Conservation (phyloP, 257 asterid genomes). For the Gynochthodes officinalis region DNA sequence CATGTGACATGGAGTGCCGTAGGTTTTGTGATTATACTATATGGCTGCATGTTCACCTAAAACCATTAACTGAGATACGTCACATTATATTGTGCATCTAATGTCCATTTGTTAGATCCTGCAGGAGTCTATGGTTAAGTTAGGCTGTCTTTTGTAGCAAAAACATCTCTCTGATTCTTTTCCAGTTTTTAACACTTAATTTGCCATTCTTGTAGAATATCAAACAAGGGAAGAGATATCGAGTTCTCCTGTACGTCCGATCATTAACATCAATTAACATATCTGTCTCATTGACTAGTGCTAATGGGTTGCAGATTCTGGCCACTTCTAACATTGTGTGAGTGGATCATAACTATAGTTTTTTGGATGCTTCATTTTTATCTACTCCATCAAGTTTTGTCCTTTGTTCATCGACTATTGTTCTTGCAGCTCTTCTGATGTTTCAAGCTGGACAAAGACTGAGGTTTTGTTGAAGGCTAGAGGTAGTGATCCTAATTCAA, state of each 20-base stretch:
- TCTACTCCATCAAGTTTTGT: constrained; percentile 11
- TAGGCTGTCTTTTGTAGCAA: background rate
- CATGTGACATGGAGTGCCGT: background rate
- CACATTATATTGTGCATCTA: background rate
- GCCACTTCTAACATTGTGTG: constrained; percentile 65
- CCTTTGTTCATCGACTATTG: constrained; percentile 8
- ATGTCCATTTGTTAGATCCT: background rate
- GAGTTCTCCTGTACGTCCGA: constrained; percentile 66
- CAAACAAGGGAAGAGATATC: constrained; percentile 76
- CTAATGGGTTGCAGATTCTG: constrained; percentile 53
- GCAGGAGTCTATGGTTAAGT: background rate
- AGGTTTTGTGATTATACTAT: background rate
- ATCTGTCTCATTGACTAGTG: constrained; percentile 60
- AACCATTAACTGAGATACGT: background rate
- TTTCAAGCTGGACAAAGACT: constrained; percentile 70
- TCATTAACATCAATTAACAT: constrained; percentile 51
- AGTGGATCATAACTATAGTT: constrained; percentile 19
- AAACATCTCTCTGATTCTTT: constrained; percentile 5
- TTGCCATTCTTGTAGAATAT: constrained; percentile 57
- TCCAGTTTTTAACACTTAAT: constrained; percentile 6
- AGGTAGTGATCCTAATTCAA: constrained; percentile 57
- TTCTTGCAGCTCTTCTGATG: constrained; percentile 52
- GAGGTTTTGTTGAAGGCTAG: constrained; percentile 62
- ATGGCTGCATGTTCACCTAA: background rate
- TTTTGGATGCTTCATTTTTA: constrained; percentile 12